A percentile compares a stretch with the other conserved stretches of the same genome.
These are phyloP conservation scores for Daldinia sp. DNA, from an alignment of 2,329 filamentous ascomycete species.

Conservation along the genomic window DNA sequence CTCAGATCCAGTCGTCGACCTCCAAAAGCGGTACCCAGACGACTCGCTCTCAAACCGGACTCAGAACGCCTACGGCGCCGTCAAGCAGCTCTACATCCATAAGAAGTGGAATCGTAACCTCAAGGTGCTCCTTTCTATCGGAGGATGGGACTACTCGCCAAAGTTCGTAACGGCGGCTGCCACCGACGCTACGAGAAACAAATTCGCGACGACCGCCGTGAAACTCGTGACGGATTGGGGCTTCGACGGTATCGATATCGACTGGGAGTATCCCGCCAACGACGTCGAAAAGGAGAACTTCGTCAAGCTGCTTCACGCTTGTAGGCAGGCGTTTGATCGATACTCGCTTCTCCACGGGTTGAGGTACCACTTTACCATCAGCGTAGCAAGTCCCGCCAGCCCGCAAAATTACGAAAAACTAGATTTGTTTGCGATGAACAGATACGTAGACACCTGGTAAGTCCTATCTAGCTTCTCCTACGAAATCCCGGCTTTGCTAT, in stretches of 20 bases:
- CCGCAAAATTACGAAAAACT: constrained; percentile 58
- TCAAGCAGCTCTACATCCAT: constrained; percentile 78
- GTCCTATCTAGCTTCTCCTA: not conserved
- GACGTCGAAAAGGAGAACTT: constrained; percentile 52
- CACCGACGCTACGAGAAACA: constrained; percentile 66
- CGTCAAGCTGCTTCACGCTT: constrained; percentile 53
- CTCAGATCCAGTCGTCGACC: constrained; percentile 69
- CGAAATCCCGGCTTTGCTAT: not conserved
- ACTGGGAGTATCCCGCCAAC: constrained; percentile 63
- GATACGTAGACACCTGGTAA: constrained; percentile 64
- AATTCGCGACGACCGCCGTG: constrained; percentile 74
- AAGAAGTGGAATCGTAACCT: constrained; percentile 80
- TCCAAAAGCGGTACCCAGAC: constrained; percentile 71
- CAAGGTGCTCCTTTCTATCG: constrained; percentile 82
- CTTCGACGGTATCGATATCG: constrained; percentile 64
- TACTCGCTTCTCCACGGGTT: constrained; percentile 42
- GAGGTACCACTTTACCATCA: constrained; percentile 59
- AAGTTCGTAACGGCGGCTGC: constrained; percentile 72
- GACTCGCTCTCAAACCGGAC: constrained; percentile 66
- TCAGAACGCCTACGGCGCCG: constrained; percentile 76
- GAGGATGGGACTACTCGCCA: constrained; percentile 79
- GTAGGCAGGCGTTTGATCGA: constrained; percentile 49
- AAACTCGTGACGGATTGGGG: constrained; percentile 73
- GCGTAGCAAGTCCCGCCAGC: constrained; percentile 60
- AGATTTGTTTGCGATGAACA: constrained; percentile 63